Evolutionary conservation across 73 alveolate genomes (phyloP).

Genomic region (Durusdinium trenchii): DNA sequence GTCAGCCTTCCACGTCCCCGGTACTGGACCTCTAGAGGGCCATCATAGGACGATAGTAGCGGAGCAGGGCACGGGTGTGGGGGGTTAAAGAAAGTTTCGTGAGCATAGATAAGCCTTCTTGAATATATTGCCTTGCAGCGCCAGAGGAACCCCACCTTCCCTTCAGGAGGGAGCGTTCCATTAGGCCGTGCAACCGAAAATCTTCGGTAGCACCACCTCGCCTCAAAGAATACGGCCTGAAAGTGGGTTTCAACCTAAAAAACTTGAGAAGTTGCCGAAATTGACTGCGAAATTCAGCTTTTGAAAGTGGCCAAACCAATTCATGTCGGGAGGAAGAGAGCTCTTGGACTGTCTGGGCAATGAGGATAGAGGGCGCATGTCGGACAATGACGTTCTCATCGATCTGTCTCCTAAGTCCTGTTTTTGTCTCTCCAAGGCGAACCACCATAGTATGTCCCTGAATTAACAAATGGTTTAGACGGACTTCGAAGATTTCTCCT

Average conservation of each 20-base stretch:
- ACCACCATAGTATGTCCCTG: neutral
- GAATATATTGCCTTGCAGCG: neutral
- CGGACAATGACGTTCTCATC: neutral
- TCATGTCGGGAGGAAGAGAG: no score
- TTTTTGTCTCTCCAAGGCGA: neutral
- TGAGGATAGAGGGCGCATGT: neutral
- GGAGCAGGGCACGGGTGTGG: neutral
- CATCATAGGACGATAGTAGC: no score
- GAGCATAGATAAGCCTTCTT: neutral
- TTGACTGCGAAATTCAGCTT: neutral
- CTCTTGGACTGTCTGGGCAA: neutral
- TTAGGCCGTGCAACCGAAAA: neutral
- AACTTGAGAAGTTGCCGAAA: neutral
- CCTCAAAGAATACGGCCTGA: neutral
- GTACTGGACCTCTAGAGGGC: no score
- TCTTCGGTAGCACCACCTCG: neutral
- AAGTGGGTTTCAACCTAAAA: neutral
- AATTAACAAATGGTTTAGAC: neutral
- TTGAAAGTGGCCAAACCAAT: neutral
- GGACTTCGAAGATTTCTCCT: neutral
- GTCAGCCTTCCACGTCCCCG: no score
- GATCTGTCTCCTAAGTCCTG: neutral
- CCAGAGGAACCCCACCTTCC: constrained; percentile 12
- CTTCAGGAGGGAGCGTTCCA: neutral
- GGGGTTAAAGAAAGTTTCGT: neutral